Evolutionary conservation across 768 basidiomycete species (phyloP), one percentile per base, ranked within the genome.

Genomic region (Ramaria sp.): DNA sequence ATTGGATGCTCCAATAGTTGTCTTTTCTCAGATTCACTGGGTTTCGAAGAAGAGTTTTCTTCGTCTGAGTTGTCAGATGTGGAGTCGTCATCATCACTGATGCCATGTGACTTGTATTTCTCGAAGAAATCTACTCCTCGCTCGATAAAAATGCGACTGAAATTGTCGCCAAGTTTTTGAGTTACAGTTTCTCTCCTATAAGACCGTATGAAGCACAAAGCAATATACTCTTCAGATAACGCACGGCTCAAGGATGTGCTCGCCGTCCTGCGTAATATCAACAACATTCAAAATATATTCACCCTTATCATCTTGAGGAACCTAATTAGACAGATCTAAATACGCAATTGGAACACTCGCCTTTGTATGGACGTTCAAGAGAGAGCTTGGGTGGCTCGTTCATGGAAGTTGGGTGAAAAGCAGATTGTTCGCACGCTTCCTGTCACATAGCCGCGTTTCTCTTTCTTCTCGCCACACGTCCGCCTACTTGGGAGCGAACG

Each of bases 111-210:
- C n/a, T 55, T 59, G 20, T 50, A 66, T 48, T 71, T 70, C 39
- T 89, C 83, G 61, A 88, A 88, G 60, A 89, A 88, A 61, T 88
- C 83, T 34, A 70, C 48, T 1, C 89, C 88, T 37, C 87, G 78
- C 62, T 92, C 89, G 24, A 69, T 56, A 57, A 89, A 85, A 50
- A 92, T 80, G 51, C 85, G 74, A 39, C 76, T 70, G 27, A 92
- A 68, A 42, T 81, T 83, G 41, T 81, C 72, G 25, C 81, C 81
- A n/a, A 89, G 73, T 48, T 71, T 67, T 50, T 78, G 74, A 13
- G 78, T 71, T 3, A 80, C 71, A 56, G 77, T 76, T 60, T 81
- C 77, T 16, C 64, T 64, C 38, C 71, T 18, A 34, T 34, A 13
- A 43, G 42, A 49, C 28, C 59, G 58, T 45, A 48, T 44, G 48